A percentile compares a stretch with the other conserved stretches of the same genome.
Evolutionary conservation across 495 filamentous ascomycete species (phyloP).

Genomic region (Podospora fimiseda): DNA sequence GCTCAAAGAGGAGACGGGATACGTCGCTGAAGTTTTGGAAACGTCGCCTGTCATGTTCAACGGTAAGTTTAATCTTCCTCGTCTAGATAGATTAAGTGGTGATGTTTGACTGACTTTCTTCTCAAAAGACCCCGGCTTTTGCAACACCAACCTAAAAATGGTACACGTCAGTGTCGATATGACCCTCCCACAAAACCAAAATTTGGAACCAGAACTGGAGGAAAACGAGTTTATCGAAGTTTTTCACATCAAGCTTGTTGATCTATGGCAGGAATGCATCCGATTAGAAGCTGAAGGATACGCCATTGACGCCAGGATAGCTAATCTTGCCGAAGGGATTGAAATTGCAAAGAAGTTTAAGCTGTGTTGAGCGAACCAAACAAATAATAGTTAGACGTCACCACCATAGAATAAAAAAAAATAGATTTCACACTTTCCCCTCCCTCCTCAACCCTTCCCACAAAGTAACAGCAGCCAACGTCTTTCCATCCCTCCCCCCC

Average conservation of each 20-base stretch:
- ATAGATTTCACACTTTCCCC: constrained; percentile 47
- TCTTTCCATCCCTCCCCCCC: constrained; percentile 71
- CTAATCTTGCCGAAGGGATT: constrained; percentile 78
- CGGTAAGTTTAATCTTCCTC: constrained; percentile 47
- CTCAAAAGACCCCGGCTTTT: constrained; percentile 66
- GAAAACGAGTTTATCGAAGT: constrained; percentile 89
- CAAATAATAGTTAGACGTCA: neutral
- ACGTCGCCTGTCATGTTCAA: constrained; percentile 80
- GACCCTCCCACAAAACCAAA: constrained; percentile 58
- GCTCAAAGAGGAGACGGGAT: constrained; percentile 91
- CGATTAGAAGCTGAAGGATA: constrained; percentile 66
- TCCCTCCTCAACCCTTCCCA: constrained; percentile 66
- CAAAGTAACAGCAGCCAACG: constrained; percentile 67
- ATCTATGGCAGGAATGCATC: constrained; percentile 62
- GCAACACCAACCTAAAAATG: constrained; percentile 81
- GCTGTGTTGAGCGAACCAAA: constrained; percentile 22
- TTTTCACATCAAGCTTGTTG: constrained; percentile 61
- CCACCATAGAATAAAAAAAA: neutral
- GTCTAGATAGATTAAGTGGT: too few relatives aligned
- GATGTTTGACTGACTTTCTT: neutral
- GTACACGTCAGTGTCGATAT: constrained; percentile 77
- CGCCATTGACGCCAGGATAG: constrained; percentile 81
- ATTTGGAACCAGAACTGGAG: constrained; percentile 67
- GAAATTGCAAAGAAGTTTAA: constrained; percentile 59
- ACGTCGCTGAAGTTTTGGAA: constrained; percentile 62